Evolutionary conservation across 1,284 basidiomycete species (phyloP), one percentile per base, ranked within the genome.

Genomic region (Thecaphora thlaspeos): DNA sequence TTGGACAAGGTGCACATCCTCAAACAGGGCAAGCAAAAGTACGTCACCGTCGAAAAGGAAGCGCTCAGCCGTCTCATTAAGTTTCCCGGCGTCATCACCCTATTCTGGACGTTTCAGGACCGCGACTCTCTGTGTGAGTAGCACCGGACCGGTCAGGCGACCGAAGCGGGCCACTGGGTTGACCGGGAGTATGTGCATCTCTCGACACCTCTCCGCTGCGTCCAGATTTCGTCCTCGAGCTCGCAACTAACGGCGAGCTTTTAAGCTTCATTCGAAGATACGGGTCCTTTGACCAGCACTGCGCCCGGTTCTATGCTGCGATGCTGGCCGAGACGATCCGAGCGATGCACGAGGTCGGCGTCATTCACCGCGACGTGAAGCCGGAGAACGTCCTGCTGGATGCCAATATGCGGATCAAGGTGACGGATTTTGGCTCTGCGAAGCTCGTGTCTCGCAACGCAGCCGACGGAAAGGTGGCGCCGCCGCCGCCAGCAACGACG

Each of bases 341-440:
- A n/a, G 53, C 50, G 1, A 77, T 77, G 51, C 75, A 77, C 46
- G 48, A 49, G 15, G 71, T 61, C 1, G 75, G 75, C 12, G 74
- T 73, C 23, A 68, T 76, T 2, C 75, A 76, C 39, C 68, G 74
- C 26, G 75, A 77, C 46, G 65, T 77, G 54, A 77, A 79, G 46
- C 70, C 93, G 0, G 93, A 97, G 79, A 96, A 97, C 75, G 94
- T 95, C 56, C 82, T 95, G 70, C 46, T 77, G 23, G 73, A 75
- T 37, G 49, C 51, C 9, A 23, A 59, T 14, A 56, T 62, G 51
- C 59, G 71, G 15, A 64, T 77, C 46, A 68, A 69, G 48, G 62
- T 77, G 26, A 75, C 75, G 24, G 75, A 77, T 38, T 77, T 77
- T 55, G 75, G 75, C 19, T 71, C 68, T 8, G 75, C 75, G 11